Percentiles rank a stretch among this genome's conserved stretches.
These are phyloP conservation scores for Heritiera littoralis DNA, from an alignment of 345 rosid genomes.

Conservation along the genomic window DNA sequence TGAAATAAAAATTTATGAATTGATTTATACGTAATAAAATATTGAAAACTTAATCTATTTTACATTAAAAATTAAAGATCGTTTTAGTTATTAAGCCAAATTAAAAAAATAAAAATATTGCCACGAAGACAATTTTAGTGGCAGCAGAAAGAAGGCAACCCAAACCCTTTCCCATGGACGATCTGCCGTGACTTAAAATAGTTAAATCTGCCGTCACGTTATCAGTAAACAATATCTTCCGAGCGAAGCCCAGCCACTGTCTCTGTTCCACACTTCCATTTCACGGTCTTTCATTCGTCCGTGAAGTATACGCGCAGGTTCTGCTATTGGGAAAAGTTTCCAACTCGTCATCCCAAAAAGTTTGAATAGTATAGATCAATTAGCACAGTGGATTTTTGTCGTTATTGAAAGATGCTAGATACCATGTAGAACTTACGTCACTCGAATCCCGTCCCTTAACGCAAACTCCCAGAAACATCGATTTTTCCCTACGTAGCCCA, in stretches of 20 bases:
- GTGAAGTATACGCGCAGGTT: not conserved
- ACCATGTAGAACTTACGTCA: constrained; percentile 42
- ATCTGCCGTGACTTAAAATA: too few species aligned
- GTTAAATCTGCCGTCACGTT: too few species aligned
- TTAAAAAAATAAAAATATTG: too few species aligned
- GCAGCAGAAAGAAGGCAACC: too few species aligned
- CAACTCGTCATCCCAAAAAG: not conserved
- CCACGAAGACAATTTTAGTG: too few species aligned
- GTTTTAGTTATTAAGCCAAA: too few species aligned
- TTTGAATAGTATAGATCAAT: not conserved
- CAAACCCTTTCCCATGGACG: too few species aligned
- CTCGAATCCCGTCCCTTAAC: not conserved
- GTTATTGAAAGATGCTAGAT: constrained; percentile 8
- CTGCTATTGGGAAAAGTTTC: not conserved
- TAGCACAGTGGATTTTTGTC: constrained; percentile 27
- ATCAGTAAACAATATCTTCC: not conserved
- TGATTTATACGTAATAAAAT: too few species aligned
- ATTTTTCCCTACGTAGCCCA: not conserved
- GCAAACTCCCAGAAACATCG: not conserved
- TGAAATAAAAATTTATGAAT: too few species aligned
- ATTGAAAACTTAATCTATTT: too few species aligned
- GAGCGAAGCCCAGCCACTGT: not conserved
- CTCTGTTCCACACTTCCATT: not conserved
- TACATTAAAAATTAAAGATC: too few species aligned
- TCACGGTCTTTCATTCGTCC: not conserved